Conservation (phyloP, 1,139 yeast species). For the Yamadazyma mexicana region DNA sequence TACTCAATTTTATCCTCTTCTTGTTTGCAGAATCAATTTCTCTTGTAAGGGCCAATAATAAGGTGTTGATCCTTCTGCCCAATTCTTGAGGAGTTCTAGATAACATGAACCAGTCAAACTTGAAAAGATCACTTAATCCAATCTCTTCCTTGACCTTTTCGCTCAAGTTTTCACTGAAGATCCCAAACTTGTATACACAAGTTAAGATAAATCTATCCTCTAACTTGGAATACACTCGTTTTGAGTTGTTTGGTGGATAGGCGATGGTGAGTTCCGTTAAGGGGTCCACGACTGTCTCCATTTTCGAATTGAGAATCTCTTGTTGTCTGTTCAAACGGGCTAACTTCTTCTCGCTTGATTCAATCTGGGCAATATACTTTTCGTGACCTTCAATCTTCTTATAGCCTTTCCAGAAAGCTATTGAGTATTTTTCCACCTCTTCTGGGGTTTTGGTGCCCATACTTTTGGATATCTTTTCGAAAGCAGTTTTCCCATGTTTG, state of each 20-base stretch:
- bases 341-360: constrained; percentile 80
- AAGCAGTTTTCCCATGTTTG: constrained; percentile 69
- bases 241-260: constrained; percentile 92
- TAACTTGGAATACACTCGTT: constrained; percentile 75
- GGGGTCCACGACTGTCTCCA: constrained; percentile 66
- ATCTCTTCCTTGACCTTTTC: constrained; percentile 81
- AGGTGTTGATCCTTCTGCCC: constrained; percentile 77
- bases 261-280: constrained; percentile 71
- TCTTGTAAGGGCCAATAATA: constrained; percentile 73
- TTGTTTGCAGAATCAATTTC: constrained; percentile 59
- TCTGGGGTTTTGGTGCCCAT: constrained; percentile 67
- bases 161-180: constrained; percentile 65
- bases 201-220: constrained; percentile 84
- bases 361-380: constrained; percentile 81
- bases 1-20: constrained; percentile 29
- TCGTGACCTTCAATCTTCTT: constrained; percentile 81
- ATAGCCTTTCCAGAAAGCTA: constrained; percentile 74
- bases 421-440: constrained; percentile 69
- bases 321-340: constrained; percentile 67
- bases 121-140: constrained; percentile 67
- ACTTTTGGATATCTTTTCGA: constrained; percentile 60
- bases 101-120: constrained; percentile 85
- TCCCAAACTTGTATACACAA: constrained; percentile 75
- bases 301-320: constrained; percentile 60
- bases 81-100: constrained; percentile 86